These are phyloP conservation scores for Scutellaria minor DNA, from an alignment of 257 asterid genomes.

Conservation along the genomic window DNA sequence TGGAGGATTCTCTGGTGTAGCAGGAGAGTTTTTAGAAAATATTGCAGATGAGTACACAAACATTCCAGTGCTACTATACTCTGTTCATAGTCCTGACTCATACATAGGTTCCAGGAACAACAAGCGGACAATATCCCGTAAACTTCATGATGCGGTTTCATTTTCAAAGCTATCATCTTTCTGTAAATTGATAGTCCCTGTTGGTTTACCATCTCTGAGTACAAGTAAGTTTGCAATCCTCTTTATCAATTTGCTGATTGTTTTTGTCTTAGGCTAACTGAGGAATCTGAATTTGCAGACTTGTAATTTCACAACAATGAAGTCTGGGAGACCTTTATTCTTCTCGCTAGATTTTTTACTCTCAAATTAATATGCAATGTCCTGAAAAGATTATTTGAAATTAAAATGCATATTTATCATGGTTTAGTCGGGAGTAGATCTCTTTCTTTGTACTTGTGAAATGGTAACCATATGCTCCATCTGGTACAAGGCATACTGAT, in stretches of 20 bases:
- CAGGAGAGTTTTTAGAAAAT: conserved; percentile 78
- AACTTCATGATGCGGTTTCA: conserved; percentile 87
- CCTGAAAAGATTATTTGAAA: neutral
- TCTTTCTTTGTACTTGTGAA: neutral
- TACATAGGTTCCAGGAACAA: conserved; percentile 49
- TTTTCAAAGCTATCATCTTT: conserved; percentile 72
- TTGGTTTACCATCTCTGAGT: conserved; percentile 80
- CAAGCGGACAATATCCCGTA: conserved; percentile 53
- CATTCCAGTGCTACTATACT: conserved; percentile 77
- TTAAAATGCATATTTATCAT: neutral
- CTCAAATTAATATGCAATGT: conserved; percentile 8
- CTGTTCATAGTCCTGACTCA: conserved; percentile 61
- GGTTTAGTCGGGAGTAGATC: neutral
- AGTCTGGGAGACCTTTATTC: neutral
- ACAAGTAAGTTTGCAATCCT: conserved; percentile 57
- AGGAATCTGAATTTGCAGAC: neutral
- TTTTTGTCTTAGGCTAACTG: neutral
- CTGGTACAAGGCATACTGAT: too few species aligned
- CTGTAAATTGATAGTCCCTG: conserved; percentile 79
- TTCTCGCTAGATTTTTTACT: neutral
- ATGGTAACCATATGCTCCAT: too few species aligned
- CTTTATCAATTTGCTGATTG: conserved; percentile 27
- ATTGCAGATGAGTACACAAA: conserved; percentile 92
- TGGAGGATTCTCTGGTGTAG: conserved; percentile 92
- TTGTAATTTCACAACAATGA: neutral